Conservation (phyloP, 805 yeast species). For the Yarrowia sp. region DNA sequence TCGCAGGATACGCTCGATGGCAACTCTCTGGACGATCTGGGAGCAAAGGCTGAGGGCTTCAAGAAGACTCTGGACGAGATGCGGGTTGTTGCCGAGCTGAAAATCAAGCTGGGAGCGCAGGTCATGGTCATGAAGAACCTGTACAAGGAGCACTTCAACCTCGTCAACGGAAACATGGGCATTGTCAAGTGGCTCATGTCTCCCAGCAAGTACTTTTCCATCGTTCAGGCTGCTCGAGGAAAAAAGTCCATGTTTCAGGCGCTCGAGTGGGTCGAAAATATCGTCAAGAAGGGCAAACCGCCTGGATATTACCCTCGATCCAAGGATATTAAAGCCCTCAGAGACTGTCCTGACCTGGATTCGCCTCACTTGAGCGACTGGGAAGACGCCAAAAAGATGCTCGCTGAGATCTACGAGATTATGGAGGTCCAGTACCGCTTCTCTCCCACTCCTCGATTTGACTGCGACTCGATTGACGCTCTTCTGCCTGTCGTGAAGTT, state of each 20-base stretch:
- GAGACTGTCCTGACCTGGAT: not conserved
- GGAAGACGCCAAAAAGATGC: not conserved
- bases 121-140: constrained; percentile 83
- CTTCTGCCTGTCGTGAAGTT: constrained; percentile 14
- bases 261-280: not conserved
- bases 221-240: not conserved
- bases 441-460: not conserved
- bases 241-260: not conserved
- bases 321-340: not conserved
- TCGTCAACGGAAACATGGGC: constrained; percentile 92
- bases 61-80: constrained; percentile 44
- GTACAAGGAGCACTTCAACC: constrained; percentile 45
- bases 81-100: constrained; percentile 66
- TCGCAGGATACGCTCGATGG: not conserved
- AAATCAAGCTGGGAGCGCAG: constrained; percentile 80
- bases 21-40: constrained; percentile 37
- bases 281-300: not conserved
- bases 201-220: constrained; percentile 16
- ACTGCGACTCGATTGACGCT: not conserved
- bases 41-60: too few species aligned
- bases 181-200: constrained; percentile 54
- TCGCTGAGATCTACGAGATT: not conserved
- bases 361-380: not conserved
- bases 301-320: not conserved
- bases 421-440: not conserved